These are phyloP conservation scores for Tulasnella sp. DNA, from an alignment of 768 basidiomycete species.

Conservation along the genomic window DNA sequence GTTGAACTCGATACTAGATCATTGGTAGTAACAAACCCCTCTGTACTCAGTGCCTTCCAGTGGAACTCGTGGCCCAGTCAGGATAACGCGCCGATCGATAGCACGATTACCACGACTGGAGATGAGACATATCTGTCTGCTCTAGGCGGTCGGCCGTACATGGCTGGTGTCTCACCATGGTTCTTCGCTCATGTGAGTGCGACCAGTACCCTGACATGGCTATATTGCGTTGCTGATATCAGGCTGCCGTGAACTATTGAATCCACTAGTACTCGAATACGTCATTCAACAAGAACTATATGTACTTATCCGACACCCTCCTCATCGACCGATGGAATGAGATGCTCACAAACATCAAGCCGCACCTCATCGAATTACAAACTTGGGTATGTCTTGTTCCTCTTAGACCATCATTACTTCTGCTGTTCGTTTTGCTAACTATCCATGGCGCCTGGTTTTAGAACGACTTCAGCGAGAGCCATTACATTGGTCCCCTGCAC, in stretches of 20 bases:
- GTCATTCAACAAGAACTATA: constrained; percentile 28
- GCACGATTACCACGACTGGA: constrained; percentile 19
- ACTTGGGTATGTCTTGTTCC: constrained; percentile 13
- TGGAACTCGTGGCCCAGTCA: constrained; percentile 28
- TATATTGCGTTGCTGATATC: not conserved
- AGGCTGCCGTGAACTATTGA: not conserved
- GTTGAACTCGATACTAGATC: too few relatives aligned
- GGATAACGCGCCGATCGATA: constrained; percentile 23
- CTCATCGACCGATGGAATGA: constrained; percentile 28
- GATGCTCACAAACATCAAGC: constrained; percentile 21
- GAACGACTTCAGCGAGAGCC: constrained; percentile 23
- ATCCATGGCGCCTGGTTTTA: constrained; percentile 21
- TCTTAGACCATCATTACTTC: constrained; percentile 13
- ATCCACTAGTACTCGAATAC: constrained; percentile 18
- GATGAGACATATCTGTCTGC: constrained; percentile 22
- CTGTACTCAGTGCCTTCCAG: not conserved
- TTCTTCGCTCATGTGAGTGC: constrained; percentile 27
- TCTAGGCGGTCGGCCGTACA: constrained; percentile 22
- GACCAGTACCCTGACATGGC: too few relatives aligned
- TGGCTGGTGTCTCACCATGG: constrained; percentile 20
- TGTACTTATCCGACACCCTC: constrained; percentile 26
- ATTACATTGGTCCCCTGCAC: constrained; percentile 26
- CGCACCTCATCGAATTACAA: constrained; percentile 24
- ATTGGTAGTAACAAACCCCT: not conserved
- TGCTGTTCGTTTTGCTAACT: constrained; percentile 1